Conservation (phyloP, 179 eudicot genomes). For the Silene noctiflora region DNA sequence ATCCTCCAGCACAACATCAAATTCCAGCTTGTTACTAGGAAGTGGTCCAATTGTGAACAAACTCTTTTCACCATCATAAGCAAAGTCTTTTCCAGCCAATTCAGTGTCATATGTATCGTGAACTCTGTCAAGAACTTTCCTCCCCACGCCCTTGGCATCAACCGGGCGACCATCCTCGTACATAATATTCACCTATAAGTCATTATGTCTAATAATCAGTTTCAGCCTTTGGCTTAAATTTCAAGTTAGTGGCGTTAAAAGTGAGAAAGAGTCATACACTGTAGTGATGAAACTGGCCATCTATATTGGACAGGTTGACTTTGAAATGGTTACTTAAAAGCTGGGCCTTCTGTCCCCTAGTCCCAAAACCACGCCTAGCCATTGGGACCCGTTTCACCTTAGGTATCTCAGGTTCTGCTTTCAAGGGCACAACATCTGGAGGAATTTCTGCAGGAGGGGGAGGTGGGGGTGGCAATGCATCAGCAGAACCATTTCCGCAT, state of each 20-base stretch:
- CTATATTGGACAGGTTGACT: constrained; percentile 62
- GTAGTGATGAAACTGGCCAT: constrained; percentile 82
- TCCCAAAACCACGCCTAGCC: constrained; percentile 60
- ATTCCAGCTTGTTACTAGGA: constrained; percentile 80
- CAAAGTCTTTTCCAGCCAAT: constrained; percentile 80
- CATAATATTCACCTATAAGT: constrained; percentile 20
- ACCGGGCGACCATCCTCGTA: constrained; percentile 92
- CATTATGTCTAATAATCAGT: not conserved
- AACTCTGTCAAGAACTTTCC: constrained; percentile 76
- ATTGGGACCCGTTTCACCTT: constrained; percentile 73
- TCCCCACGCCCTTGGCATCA: constrained; percentile 78
- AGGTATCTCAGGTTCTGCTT: constrained; percentile 42
- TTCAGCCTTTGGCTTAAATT: not conserved
- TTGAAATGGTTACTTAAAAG: constrained; percentile 78
- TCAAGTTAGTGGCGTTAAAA: not conserved
- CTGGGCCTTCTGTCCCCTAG: constrained; percentile 61
- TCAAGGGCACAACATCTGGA: constrained; percentile 56
- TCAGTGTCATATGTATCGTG: constrained; percentile 76
- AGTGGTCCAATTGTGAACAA: constrained; percentile 86
- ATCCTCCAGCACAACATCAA: constrained; percentile 82
- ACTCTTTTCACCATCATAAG: constrained; percentile 97
- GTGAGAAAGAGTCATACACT: constrained; percentile 48
- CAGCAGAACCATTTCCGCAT: constrained; percentile 44
- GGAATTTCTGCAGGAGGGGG: constrained; percentile 90
- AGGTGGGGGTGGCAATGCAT: constrained; percentile 83